Conservation (phyloP, 306 rosid genomes). For the Mucuna pruriens region DNA sequence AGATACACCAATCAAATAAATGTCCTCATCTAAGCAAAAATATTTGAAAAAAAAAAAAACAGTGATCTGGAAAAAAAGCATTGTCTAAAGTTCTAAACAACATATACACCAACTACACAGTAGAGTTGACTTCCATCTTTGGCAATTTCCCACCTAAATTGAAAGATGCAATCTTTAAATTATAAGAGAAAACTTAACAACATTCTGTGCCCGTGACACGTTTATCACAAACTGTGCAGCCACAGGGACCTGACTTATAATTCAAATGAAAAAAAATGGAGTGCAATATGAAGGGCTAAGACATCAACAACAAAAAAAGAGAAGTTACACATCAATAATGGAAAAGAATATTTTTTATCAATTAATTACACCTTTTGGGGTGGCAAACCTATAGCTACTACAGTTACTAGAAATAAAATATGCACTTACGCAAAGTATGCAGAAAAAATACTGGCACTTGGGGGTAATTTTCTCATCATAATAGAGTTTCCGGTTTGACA, state of each 20-base stretch:
- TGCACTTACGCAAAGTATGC: conserved; percentile 63
- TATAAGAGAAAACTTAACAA: neutral
- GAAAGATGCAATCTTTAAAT: conserved; percentile 15
- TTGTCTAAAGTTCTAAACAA: neutral
- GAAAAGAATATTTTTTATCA: neutral
- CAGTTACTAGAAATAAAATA: neutral
- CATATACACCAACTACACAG: conserved; percentile 5
- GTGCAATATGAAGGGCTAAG: neutral
- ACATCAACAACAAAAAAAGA: neutral
- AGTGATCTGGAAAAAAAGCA: neutral
- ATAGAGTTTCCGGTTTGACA: no score
- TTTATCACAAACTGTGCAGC: neutral
- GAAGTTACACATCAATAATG: neutral
- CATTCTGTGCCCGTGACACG: neutral
- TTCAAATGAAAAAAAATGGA: neutral
- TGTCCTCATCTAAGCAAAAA: neutral
- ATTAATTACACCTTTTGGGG: neutral
- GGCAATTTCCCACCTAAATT: conserved; percentile 4
- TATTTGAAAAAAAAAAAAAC: neutral
- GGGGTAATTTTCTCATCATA: conserved; percentile 66
- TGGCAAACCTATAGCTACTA: neutral
- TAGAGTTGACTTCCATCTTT: conserved; percentile 2
- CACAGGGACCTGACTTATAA: neutral
- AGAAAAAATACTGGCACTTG: neutral
- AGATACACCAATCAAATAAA: conserved; percentile 11